Evolutionary conservation across 306 rosid species (phyloP).

Genomic region (Cicer yamashitae): DNA sequence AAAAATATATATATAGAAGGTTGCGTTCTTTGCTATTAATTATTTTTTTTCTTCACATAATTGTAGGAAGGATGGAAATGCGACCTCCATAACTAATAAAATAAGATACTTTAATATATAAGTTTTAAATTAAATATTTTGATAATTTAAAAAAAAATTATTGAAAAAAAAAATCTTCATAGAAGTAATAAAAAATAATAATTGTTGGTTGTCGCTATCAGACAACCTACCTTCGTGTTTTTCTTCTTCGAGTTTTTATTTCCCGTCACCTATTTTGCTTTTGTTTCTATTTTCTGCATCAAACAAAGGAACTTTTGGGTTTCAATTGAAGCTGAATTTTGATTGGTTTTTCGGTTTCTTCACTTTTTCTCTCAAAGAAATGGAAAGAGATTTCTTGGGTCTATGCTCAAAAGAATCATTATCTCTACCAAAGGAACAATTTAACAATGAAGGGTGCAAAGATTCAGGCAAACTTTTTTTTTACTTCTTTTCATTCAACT

Average conservation of each 20-base stretch:
- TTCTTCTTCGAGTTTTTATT: background rate
- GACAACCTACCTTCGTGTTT: background rate
- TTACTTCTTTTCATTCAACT: background rate
- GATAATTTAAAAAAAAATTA: too few relatives aligned
- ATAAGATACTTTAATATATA: too few relatives aligned
- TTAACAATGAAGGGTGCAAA: slow-evolving; percentile 53
- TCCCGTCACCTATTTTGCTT: background rate
- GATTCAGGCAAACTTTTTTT: slow-evolving; percentile 53
- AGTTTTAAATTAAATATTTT: too few relatives aligned
- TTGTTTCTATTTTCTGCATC: slow-evolving; percentile 18
- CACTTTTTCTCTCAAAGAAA: slow-evolving; percentile 43
- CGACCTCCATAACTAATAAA: too few relatives aligned
- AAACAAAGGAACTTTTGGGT: slow-evolving; percentile 14
- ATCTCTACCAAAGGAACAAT: slow-evolving; percentile 58
- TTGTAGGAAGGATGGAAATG: too few relatives aligned
- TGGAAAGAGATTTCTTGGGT: slow-evolving; percentile 93
- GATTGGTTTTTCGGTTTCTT: background rate
- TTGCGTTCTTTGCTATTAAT: too few relatives aligned
- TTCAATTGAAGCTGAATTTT: slow-evolving; percentile 25
- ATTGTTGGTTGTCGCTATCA: background rate
- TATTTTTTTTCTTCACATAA: too few relatives aligned
- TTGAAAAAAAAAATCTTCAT: too few relatives aligned
- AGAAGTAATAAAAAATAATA: background rate
- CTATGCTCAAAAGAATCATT: slow-evolving; percentile 58
- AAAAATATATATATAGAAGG: too few relatives aligned